Base-by-base conservation (phyloP, 2,329 filamentous ascomycete genomes). In the Chaetomium globosum region DNA sequence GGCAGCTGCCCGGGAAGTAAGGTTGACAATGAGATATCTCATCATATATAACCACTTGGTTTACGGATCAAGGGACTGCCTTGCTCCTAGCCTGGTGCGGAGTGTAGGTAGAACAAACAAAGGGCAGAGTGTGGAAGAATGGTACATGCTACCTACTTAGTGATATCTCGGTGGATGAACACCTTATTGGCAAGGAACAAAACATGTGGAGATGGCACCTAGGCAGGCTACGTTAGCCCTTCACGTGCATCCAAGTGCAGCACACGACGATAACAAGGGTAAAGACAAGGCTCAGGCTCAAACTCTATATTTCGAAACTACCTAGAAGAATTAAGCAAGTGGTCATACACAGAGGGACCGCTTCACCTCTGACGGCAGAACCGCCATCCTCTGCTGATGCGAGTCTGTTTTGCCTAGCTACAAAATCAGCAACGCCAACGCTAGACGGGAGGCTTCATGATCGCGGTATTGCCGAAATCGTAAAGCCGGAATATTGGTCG, bases 361-460 rank as follows among this genome's bases (percentile, higher is more conserved):
- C n/a, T 33, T 33, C 46, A 48, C 19, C 56, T 33, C 56, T 48
- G 23, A 19, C 39, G 56, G 39, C 21, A 7, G 56, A 48, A 58
- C 16, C 23, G 16, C 36, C 51, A 58, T 58, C 26, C 56, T 48
- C 56, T 33, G 26, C 26, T 21, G 21, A 49, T 59, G 56, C 56
- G 26, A 30, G 48, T 43, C 21, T 60, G 31, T 59, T 28, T 52
- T 55, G 43, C 61, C 61, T 63, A 63, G 19, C 54, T 59, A 64
- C 56, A 60, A 64, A 49, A 64, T 60, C 62, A 64, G 62, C 62
- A 64, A 64, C 57, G 56, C 62, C 57, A 60, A 60, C 36, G 49
- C 62, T 57, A 51, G 6, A 55, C 23, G 43, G 54, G 23, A 53
- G 33, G 61, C 54, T 57, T 63, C 31, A 16, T 46, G 46, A 12